Conservation (phyloP, 805 yeast species). For the Torulaspora franciscae region DNA sequence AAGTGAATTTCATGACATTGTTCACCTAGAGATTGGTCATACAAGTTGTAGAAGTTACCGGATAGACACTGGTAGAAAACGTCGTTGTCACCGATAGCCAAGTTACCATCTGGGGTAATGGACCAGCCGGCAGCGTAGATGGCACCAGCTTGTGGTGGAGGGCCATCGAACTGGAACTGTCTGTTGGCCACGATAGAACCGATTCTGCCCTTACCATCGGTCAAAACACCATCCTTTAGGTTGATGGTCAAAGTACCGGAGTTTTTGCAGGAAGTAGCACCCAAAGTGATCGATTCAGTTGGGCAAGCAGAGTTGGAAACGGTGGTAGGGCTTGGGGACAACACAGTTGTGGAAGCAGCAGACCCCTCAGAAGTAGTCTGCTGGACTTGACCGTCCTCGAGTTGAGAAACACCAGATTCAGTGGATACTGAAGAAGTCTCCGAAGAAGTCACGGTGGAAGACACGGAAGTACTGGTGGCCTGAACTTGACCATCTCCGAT, state of each 20-base stretch:
- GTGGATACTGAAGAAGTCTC: conserved; percentile 21
- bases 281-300: conserved; percentile 28
- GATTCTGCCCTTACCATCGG: conserved; percentile 54
- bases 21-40: conserved; percentile 55
- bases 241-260: conserved; percentile 46
- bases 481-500: conserved; percentile 44
- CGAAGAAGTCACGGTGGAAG: conserved; percentile 27
- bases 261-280: conserved; percentile 30
- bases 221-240: conserved; percentile 46
- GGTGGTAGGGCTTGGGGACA: conserved; percentile 22
- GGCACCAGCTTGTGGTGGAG: conserved; percentile 71
- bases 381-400: conserved; percentile 54
- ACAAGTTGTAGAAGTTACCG: conserved; percentile 74
- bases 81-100: conserved; percentile 54
- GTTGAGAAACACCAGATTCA: conserved; percentile 25
- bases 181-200: conserved; percentile 70
- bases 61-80: conserved; percentile 67
- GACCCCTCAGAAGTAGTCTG: conserved; percentile 32
- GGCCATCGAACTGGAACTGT: conserved; percentile 76
- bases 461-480: conserved; percentile 31
- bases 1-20: conserved; percentile 64
- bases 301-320: conserved; percentile 25
- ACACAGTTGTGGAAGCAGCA: conserved; percentile 30
- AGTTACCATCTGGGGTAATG: conserved; percentile 48
- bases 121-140: conserved; percentile 63